Base-by-base conservation (phyloP, 1,284 basidiomycete genomes). In the Sporisorium iseilematis-ciliati region DNA sequence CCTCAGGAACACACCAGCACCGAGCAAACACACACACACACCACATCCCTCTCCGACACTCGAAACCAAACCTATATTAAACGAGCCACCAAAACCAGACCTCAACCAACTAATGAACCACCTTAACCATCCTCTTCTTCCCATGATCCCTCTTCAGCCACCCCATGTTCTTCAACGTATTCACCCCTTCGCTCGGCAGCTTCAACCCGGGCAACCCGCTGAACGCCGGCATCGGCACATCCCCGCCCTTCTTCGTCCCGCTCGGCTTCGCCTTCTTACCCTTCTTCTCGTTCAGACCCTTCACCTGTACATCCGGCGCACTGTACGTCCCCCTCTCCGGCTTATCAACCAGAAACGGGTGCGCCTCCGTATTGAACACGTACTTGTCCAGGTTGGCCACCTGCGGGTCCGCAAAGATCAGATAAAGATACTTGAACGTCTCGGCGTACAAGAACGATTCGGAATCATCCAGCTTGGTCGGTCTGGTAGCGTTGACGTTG, bases 331-430 rank as follows among this genome's bases (percentile, higher is more conserved):
- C 48, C 64, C 67, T 76, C 7, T 56, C 21, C 50, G 71, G 77
- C 38, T 60, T 58, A n/a, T 78, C 78, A 14, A 80, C 53, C 54
- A 66, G n/a, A 55, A 81, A 82, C 21, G 78, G 80, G 58, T 82
- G 81, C 7, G 66, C 82, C 63, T 83, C 81, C 18, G 82, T 83
- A 42, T 78, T 83, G 57, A 82, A 80, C 26, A 82, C 81, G 51
- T 78, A 81, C 52, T 71, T 65, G 59, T 82, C 78, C 49, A 83
- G 55, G 43, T 57, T 57, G 20, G 57, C 57, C 18, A 64, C 26
- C 16, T 62, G 26, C 4, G 77, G 72, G 57, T 83, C 81, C 26
- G 78, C 72, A 63, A 80, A 81, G 51, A 72, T 72, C 31, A 83
- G 58, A 35, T 75, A 82, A 29, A 82, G 63, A 61, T 83, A 83